Base-by-base conservation (phyloP, 371 early-diverging fungal genomes). In the Syncephalastrum monosporum region DNA sequence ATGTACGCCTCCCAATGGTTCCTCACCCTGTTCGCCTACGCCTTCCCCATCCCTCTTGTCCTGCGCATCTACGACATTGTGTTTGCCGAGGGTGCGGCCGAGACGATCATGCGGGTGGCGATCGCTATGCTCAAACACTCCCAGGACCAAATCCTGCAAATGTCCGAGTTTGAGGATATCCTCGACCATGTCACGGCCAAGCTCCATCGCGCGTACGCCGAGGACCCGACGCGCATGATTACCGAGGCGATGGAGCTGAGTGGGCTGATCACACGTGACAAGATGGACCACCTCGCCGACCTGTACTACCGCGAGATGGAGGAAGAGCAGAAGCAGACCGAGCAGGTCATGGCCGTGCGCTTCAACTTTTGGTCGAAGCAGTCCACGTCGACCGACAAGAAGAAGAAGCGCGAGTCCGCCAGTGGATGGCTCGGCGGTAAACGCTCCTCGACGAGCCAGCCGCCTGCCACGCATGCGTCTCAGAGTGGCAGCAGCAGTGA, bases 1-100 rank as follows among this genome's bases (percentile, higher is more conserved):
- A 93, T 95, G 92, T 96, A 90, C 57, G 93, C 88, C 5, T 85
- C 90, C 13, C 91, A 90, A 66, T 91, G 95, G 95, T 89, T 91
- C 74, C 77, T 92, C 85, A 92, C 93, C 4, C 61, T 90, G 41
- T 92, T 92, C 68, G 89, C 92, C 0, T 91, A 91, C 70, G 80
- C 88, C 4, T 88, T 89, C 70, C 92, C 92, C 14, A 75, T 91
- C 43, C 72, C 82, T 15, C 63, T 89, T 52, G 91, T 92, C 12
- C 72, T 90, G 67, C 82, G 92, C 15, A 85, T 90, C 42, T 79
- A 88, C 65, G 92, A 92, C 67, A 84, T 93, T 13, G 72, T 91
- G 27, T 88, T 92, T 64, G 83, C 86, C 2, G 92, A 92, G 67
- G 93, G 94, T 41, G 80, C 86, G 5, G 82, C 87, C 14, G 90